A percentile compares a stretch with the other conserved stretches of the same genome.
Conservation (phyloP, 768 basidiomycete species). For the Tricholoma flavovirens region DNA sequence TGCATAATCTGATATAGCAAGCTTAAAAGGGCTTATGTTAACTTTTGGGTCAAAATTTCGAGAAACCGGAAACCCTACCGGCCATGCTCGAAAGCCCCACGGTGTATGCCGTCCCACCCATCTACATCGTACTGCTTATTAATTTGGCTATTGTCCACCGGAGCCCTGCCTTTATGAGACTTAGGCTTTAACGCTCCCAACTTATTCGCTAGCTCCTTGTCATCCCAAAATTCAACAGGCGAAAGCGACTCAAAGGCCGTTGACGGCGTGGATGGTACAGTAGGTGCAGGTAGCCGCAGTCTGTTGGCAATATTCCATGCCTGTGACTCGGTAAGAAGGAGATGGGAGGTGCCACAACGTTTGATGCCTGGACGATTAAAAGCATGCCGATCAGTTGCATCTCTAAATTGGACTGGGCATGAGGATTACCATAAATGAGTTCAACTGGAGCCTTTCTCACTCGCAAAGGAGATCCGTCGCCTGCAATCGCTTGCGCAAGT, state of each 20-base stretch:
- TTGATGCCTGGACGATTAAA: conserved; percentile 32
- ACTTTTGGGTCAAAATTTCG: neutral
- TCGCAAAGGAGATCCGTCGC: conserved; percentile 25
- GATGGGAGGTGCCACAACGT: conserved; percentile 36
- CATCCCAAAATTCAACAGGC: conserved; percentile 35
- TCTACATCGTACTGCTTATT: conserved; percentile 30
- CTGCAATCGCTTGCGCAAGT: conserved; percentile 23
- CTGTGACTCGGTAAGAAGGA: conserved; percentile 35
- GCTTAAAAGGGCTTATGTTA: conserved; percentile 14
- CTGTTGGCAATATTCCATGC: conserved; percentile 16
- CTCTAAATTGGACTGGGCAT: neutral
- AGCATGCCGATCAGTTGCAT: neutral
- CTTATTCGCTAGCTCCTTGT: conserved; percentile 30
- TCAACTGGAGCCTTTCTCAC: conserved; percentile 25
- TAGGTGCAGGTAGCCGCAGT: conserved; percentile 10
- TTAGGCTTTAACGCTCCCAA: conserved; percentile 34
- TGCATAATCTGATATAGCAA: conserved; percentile 26
- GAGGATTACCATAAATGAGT: conserved; percentile 35
- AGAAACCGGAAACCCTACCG: conserved; percentile 23
- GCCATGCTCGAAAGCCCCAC: conserved; percentile 45
- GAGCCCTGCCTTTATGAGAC: conserved; percentile 25
- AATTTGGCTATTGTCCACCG: conserved; percentile 36
- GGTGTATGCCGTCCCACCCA: conserved; percentile 18
- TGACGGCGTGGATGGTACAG: conserved; percentile 7
- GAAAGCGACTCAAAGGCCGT: conserved; percentile 40